A percentile compares a stretch with the other conserved stretches of the same genome.
phyloP scores from a whole-genome alignment of 2,329 filamentous ascomycete genomes.

The Magnaporthiopsis rhizophila region DNA sequence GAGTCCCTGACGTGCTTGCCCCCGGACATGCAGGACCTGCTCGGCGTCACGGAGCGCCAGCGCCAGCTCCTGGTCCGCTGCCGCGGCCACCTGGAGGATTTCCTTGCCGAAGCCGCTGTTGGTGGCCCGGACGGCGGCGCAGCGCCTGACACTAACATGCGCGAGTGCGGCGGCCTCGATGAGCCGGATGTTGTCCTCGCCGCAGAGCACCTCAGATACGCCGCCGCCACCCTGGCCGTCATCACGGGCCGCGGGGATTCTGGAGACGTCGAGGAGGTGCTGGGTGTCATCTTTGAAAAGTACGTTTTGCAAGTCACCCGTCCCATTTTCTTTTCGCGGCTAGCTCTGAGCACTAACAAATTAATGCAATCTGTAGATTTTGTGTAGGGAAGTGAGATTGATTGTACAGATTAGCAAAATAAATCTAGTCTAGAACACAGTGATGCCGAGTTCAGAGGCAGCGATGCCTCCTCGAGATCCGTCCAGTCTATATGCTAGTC shows the following conservation, averaged over 20 bases:
- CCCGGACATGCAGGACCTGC: slow-evolving; percentile 68
- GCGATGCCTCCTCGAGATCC: slow-evolving; percentile 1
- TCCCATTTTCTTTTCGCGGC: not conserved
- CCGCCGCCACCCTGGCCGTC: slow-evolving; percentile 69
- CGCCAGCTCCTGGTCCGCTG: slow-evolving; percentile 71
- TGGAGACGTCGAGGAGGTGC: slow-evolving; percentile 88
- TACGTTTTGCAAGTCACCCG: slow-evolving; percentile 35
- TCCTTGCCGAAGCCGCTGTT: slow-evolving; percentile 46
- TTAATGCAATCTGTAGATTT: slow-evolving; percentile 25
- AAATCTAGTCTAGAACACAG: slow-evolving; percentile 5
- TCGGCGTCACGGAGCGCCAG: slow-evolving; percentile 88
- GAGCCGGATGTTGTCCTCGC: slow-evolving; percentile 81
- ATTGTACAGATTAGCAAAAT: slow-evolving; percentile 1
- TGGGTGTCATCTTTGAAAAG: slow-evolving; percentile 98
- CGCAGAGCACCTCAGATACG: slow-evolving; percentile 78
- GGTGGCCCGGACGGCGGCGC: slow-evolving; percentile 21
- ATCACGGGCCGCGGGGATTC: slow-evolving; percentile 82
- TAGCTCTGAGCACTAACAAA: slow-evolving; percentile 3
- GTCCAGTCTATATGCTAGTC: not conserved
- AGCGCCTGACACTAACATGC: not conserved
- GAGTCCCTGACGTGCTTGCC: slow-evolving; percentile 61
- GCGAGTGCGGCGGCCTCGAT: slow-evolving; percentile 18
- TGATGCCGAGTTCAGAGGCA: not conserved
- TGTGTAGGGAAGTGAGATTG: slow-evolving; percentile 35
- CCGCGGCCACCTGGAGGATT: slow-evolving; percentile 61